Evolutionary conservation across 441 rosid species (phyloP).

Genomic region (Jatropha podagrica): DNA sequence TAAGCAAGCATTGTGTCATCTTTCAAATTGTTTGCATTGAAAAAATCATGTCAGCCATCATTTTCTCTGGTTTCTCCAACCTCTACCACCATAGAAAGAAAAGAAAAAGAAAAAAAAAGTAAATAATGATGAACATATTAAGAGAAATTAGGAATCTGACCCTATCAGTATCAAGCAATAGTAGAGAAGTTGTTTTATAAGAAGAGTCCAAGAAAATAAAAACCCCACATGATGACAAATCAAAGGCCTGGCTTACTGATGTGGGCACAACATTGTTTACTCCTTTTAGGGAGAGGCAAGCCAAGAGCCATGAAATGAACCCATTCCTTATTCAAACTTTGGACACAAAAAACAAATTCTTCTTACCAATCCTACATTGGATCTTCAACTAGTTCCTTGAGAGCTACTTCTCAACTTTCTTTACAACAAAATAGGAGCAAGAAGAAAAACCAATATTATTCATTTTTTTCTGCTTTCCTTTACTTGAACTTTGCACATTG

Average conservation of each 20-base stretch:
- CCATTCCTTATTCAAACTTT: neutral
- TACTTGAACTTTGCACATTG: too few species aligned
- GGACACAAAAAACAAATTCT: neutral
- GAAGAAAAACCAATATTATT: neutral
- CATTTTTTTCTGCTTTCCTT: too few species aligned
- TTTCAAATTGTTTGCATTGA: conserved; percentile 7
- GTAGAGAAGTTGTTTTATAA: neutral
- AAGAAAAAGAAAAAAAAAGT: too few species aligned
- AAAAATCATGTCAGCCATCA: conserved; percentile 26
- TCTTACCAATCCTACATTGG: neutral
- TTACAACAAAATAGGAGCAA: neutral
- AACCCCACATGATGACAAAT: conserved; percentile 21
- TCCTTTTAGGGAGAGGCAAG: conserved; percentile 1
- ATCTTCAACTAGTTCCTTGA: neutral
- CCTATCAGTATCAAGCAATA: conserved; percentile 17
- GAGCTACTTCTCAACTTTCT: conserved; percentile 8
- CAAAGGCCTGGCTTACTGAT: neutral
- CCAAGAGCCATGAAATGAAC: neutral
- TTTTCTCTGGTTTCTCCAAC: conserved; percentile 15
- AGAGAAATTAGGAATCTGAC: conserved; percentile 21
- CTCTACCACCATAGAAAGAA: conserved; percentile 8
- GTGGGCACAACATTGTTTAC: conserved; percentile 12
- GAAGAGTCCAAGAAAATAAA: neutral
- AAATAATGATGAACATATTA: conserved; percentile 8
- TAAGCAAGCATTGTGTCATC: conserved; percentile 4